Evolutionary conservation across 108 stramenopile genomes (phyloP).

Genomic region (Nitzschia putrida): DNA sequence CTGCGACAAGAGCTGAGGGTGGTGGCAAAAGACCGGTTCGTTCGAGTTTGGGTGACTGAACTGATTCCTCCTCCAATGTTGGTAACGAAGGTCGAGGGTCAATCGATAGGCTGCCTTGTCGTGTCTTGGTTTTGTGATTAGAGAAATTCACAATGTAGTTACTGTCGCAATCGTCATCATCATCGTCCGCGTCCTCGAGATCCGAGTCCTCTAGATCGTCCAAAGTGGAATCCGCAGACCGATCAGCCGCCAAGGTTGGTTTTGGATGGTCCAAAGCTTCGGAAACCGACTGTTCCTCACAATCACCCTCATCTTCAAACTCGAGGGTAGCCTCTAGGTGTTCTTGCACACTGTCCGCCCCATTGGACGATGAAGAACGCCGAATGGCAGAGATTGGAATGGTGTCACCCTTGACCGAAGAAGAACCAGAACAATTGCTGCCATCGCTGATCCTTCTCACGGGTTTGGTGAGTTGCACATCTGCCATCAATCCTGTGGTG

Average conservation of each 20-base stretch:
- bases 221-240: neutral
- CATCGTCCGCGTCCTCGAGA: neutral
- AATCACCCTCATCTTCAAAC: too few relatives aligned
- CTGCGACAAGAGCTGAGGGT: too few relatives aligned
- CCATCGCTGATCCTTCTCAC: neutral
- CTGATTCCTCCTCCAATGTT: too few relatives aligned
- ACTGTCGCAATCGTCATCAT: neutral
- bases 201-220: neutral
- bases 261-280: neutral
- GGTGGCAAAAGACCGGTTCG: too few relatives aligned
- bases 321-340: neutral
- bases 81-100: too few relatives aligned
- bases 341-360: slow-evolving; percentile 1
- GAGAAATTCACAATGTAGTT: neutral
- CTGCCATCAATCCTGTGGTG: neutral
- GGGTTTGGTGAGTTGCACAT: neutral
- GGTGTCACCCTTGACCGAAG: too few relatives aligned
- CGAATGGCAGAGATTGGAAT: neutral
- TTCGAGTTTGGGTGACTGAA: too few relatives aligned
- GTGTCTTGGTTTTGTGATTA: too few relatives aligned
- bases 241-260: neutral
- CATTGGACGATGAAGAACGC: neutral
- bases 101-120: too few relatives aligned
- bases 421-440: neutral
- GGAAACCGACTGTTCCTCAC: too few relatives aligned